These are phyloP conservation scores for Chrysosporium queenslandicum DNA, from an alignment of 2,329 filamentous ascomycete genomes.

Conservation along the genomic window DNA sequence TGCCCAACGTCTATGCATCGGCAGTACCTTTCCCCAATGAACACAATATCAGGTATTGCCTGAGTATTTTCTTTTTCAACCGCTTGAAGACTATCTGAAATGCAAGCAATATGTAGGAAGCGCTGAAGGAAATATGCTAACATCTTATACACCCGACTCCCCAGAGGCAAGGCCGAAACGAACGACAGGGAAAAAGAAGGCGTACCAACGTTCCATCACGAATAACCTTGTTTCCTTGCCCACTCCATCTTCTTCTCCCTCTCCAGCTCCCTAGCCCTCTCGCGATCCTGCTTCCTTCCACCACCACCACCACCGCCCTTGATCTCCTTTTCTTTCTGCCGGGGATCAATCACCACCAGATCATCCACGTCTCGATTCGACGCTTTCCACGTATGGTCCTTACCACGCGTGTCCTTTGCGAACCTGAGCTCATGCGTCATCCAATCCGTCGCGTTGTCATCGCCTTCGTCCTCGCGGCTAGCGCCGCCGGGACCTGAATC, in stretches of 20 bases:
- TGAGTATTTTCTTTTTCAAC: no score
- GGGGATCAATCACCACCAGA: slow-evolving; percentile 85
- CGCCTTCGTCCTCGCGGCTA: slow-evolving; percentile 30
- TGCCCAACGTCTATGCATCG: no score
- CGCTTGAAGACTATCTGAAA: no score
- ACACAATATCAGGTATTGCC: no score
- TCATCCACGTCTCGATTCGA: slow-evolving; percentile 64
- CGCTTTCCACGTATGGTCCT: slow-evolving; percentile 78
- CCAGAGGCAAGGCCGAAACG: neutral
- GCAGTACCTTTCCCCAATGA: no score
- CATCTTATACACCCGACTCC: neutral
- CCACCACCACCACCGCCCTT: slow-evolving; percentile 63
- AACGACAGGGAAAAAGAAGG: neutral
- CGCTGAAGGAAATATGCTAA: no score
- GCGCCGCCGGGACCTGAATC: slow-evolving; percentile 28
- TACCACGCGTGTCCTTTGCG: slow-evolving; percentile 79
- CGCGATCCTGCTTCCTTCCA: slow-evolving; percentile 40
- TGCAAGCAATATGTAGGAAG: no score
- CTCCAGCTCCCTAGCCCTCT: slow-evolving; percentile 28
- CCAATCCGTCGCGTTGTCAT: slow-evolving; percentile 54
- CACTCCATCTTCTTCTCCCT: slow-evolving; percentile 27
- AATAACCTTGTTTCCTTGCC: slow-evolving; percentile 28
- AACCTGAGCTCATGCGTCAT: slow-evolving; percentile 79
- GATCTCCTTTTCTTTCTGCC: slow-evolving; percentile 67
- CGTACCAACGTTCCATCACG: slow-evolving; percentile 9